These are phyloP conservation scores for Ceratocystis huliohia DNA, from an alignment of 2,329 filamentous ascomycete species.

Conservation along the genomic window DNA sequence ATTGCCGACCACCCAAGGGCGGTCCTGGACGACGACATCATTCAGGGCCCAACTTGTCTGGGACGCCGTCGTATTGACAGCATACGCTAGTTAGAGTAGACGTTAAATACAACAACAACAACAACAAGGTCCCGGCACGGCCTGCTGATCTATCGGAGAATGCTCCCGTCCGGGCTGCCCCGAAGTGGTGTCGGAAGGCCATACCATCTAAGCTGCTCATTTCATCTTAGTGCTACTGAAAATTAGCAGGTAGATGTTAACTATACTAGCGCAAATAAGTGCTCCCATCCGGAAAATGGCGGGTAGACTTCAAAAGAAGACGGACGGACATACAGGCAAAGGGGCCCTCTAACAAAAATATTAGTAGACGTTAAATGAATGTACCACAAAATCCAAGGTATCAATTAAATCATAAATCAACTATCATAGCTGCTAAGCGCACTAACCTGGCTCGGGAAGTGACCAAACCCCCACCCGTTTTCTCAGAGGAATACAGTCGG, in stretches of 20 bases:
- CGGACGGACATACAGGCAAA: background rate
- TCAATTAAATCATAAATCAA: background rate
- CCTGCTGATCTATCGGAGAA: background rate
- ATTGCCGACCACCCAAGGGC: too few relatives aligned
- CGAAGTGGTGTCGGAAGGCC: background rate
- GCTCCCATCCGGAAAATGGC: background rate
- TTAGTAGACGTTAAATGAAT: background rate
- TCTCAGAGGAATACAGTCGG: background rate
- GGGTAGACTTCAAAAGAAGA: background rate
- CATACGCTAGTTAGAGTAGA: too few relatives aligned
- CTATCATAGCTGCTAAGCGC: background rate
- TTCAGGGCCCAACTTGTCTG: too few relatives aligned
- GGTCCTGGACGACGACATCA: too few relatives aligned
- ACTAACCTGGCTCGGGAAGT: too few relatives aligned
- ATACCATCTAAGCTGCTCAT: background rate
- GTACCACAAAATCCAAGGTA: background rate
- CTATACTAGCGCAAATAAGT: too few relatives aligned
- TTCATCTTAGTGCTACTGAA: too few relatives aligned
- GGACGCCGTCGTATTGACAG: too few relatives aligned
- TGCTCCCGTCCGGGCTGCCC: background rate
- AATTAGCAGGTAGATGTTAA: too few relatives aligned
- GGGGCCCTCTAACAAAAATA: background rate
- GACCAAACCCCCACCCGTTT: background rate
- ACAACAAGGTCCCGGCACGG: background rate
- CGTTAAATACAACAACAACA: too few relatives aligned